phyloP scores from a whole-genome alignment of 768 basidiomycete species.

The Goffeauzyma gilvescens region DNA sequence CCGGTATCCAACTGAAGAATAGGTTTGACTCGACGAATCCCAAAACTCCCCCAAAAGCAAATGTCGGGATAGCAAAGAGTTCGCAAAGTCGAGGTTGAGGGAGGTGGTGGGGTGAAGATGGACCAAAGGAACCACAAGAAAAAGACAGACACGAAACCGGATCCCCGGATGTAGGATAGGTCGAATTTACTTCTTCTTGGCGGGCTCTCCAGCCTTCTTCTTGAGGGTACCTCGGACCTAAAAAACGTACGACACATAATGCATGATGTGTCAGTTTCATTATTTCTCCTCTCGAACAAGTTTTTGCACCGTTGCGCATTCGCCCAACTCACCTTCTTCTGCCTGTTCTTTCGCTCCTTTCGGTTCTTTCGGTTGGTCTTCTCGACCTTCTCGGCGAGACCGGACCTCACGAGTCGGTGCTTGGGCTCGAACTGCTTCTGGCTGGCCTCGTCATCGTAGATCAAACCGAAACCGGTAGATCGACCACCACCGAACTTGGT shows the following conservation, averaged over 20 bases:
- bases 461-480: constrained; percentile 89
- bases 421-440: constrained; percentile 97
- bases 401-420: constrained; percentile 65
- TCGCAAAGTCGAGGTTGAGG: background rate
- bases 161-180: background rate
- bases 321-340: constrained; percentile 65
- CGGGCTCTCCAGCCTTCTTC: constrained; percentile 48
- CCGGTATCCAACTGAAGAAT: too few species aligned
- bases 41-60: too few species aligned
- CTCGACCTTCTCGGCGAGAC: constrained; percentile 51
- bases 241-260: too few species aligned
- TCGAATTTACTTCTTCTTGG: constrained; percentile 33
- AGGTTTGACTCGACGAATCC: too few species aligned
- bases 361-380: constrained; percentile 90
- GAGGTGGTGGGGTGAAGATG: background rate
- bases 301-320: background rate
- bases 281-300: background rate
- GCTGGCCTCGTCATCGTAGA: constrained; percentile 86
- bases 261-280: background rate
- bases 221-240: constrained; percentile 92
- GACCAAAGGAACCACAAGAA: background rate
- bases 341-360: constrained; percentile 98
- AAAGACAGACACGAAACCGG: background rate
- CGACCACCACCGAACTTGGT: constrained; percentile 97
- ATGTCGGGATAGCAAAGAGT: background rate